Evolutionary conservation across 2,329 filamentous ascomycete genomes (phyloP).

Genomic region (Trichoderma afroharzianum): DNA sequence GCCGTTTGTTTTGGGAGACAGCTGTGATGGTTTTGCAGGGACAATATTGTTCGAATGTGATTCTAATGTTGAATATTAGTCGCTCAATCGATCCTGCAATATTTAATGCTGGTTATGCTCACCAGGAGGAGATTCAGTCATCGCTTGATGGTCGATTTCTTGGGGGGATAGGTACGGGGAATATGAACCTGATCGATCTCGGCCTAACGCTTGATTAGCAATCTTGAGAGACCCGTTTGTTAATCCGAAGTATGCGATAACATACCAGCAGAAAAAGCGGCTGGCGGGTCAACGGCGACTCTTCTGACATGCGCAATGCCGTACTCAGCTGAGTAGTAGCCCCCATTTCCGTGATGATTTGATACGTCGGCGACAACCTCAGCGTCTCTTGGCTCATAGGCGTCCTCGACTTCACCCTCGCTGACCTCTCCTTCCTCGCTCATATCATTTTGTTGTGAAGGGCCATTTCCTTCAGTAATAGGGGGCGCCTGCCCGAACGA

Average conservation of each 20-base stretch:
- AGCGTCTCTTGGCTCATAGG: constrained; percentile 44
- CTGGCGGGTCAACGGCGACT: background rate
- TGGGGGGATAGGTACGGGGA: constrained; percentile 50
- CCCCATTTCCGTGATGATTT: background rate
- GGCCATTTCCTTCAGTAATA: background rate
- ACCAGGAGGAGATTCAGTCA: background rate
- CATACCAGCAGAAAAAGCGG: constrained; percentile 4
- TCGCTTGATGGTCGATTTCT: constrained; percentile 36
- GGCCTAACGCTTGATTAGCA: constrained; percentile 16
- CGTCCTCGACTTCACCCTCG: constrained; percentile 61
- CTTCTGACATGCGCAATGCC: background rate
- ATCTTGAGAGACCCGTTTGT: background rate
- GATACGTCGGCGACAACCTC: background rate
- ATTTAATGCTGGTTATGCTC: background rate
- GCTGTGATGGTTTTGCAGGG: background rate
- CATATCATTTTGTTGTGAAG: constrained; percentile 20
- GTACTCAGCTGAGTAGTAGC: background rate
- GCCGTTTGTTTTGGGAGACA: background rate
- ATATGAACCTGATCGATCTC: constrained; percentile 51
- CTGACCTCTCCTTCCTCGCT: constrained; percentile 74
- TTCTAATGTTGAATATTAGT: background rate
- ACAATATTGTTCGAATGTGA: background rate
- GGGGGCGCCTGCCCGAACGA: background rate
- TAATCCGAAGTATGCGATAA: background rate
- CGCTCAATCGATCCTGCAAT: background rate